Conservation (phyloP, 768 basidiomycete genomes). For the Grammothele lineata region DNA sequence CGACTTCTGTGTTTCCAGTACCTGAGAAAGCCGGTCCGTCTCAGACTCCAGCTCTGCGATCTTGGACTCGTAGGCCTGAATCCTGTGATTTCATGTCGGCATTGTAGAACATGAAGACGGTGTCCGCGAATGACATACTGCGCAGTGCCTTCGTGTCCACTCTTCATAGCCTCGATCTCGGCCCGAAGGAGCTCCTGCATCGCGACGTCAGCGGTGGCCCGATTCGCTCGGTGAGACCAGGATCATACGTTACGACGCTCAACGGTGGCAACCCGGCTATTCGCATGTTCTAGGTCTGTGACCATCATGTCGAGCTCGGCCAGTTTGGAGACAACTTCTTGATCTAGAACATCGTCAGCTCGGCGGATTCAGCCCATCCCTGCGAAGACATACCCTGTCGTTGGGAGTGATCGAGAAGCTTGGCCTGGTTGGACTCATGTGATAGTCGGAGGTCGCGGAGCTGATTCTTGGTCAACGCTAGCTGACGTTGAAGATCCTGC, state of each 20-base stretch:
- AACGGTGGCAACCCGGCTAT: constrained; percentile 85
- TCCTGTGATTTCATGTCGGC: constrained; percentile 37
- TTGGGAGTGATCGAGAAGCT: constrained; percentile 85
- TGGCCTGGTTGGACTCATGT: constrained; percentile 91
- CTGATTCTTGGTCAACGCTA: constrained; percentile 83
- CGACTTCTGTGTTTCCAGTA: constrained; percentile 59
- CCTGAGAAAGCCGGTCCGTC: constrained; percentile 60
- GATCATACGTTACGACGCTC: constrained; percentile 90
- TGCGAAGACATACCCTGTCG: constrained; percentile 61
- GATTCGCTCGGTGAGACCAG: no score
- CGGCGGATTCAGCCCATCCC: background rate
- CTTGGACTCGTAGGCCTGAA: constrained; percentile 68
- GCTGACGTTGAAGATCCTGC: constrained; percentile 89
- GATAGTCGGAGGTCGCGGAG: constrained; percentile 86
- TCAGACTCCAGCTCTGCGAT: constrained; percentile 76
- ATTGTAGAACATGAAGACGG: no score
- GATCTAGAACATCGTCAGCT: constrained; percentile 57
- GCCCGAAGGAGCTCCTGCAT: constrained; percentile 87
- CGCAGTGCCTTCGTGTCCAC: constrained; percentile 67
- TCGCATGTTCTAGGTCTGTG: constrained; percentile 92
- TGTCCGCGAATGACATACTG: constrained; percentile 40
- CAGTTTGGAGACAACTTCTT: constrained; percentile 85
- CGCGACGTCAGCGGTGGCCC: background rate
- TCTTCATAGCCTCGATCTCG: constrained; percentile 88
- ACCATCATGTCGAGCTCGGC: constrained; percentile 95